These are phyloP conservation scores for Metschnikowia chrysomelidarum DNA, from an alignment of 805 yeast species.

Conservation along the genomic window DNA sequence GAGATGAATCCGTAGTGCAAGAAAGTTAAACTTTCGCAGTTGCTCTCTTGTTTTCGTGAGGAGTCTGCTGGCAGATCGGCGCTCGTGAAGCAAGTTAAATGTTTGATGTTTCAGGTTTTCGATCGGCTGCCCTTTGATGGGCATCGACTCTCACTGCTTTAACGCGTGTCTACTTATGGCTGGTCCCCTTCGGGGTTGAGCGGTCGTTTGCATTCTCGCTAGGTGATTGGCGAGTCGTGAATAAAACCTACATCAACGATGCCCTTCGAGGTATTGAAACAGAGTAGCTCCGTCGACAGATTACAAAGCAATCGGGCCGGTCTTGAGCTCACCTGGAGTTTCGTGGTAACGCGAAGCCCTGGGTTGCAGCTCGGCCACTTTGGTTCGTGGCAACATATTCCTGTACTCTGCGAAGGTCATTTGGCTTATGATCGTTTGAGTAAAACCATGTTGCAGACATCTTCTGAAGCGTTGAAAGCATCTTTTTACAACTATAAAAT, in stretches of 20 bases:
- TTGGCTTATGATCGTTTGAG: slow-evolving; percentile 96
- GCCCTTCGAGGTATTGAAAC: slow-evolving; percentile 50
- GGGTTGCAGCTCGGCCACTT: slow-evolving; percentile 64
- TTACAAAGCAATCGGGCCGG: slow-evolving; percentile 70
- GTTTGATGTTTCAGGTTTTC: slow-evolving; percentile 45
- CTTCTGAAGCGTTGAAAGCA: too few species aligned
- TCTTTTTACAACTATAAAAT: too few species aligned
- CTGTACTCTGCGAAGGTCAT: slow-evolving; percentile 96
- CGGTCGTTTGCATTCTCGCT: slow-evolving; percentile 27
- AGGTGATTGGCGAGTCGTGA: slow-evolving; percentile 21
- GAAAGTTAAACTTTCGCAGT: slow-evolving; percentile 31
- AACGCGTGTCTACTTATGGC: slow-evolving; percentile 11
- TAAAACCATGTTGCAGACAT: slow-evolving; percentile 99
- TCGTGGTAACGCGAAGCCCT: slow-evolving; percentile 25
- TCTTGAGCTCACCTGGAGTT: slow-evolving; percentile 55
- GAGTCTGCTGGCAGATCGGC: slow-evolving; percentile 58
- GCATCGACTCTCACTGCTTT: slow-evolving; percentile 21
- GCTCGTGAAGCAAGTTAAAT: slow-evolving; percentile 63
- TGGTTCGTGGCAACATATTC: slow-evolving; percentile 92
- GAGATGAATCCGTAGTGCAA: slow-evolving; percentile 41
- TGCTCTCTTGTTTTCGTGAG: slow-evolving; percentile 32
- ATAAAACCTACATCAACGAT: slow-evolving; percentile 6
- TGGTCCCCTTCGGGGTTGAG: slow-evolving; percentile 56
- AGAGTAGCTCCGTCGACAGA: slow-evolving; percentile 98
- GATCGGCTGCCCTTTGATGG: slow-evolving; percentile 35